Conservation (phyloP, 2,329 filamentous ascomycete species). For the Alternaria alternata region DNA sequence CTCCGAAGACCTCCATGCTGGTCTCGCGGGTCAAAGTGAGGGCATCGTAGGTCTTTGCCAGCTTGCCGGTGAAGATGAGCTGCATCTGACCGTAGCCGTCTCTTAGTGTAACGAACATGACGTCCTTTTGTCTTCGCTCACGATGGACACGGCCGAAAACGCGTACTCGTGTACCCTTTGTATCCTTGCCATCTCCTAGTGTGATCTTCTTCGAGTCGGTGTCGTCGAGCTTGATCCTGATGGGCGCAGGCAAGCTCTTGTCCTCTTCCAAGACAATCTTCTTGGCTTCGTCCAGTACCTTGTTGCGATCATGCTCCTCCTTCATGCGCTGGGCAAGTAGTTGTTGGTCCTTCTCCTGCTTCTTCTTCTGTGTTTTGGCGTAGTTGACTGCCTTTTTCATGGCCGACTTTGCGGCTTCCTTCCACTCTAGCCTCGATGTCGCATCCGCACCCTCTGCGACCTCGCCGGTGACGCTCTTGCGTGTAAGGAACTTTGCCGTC, state of each 20-base stretch:
- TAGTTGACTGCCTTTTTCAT: slow-evolving; percentile 83
- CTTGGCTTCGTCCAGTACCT: slow-evolving; percentile 82
- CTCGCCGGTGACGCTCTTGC: slow-evolving; percentile 60
- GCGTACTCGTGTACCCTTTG: slow-evolving; percentile 76
- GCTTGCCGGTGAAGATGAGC: slow-evolving; percentile 79
- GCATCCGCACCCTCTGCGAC: slow-evolving; percentile 62
- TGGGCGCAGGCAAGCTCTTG: slow-evolving; percentile 73
- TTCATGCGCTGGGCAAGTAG: slow-evolving; percentile 75
- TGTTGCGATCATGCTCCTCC: slow-evolving; percentile 73
- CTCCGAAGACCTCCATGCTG: slow-evolving; percentile 83
- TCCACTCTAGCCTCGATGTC: slow-evolving; percentile 73
- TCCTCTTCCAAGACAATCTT: slow-evolving; percentile 77
- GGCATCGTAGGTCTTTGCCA: slow-evolving; percentile 92
- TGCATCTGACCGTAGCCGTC: slow-evolving; percentile 88
- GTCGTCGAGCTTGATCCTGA: slow-evolving; percentile 78
- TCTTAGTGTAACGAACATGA: slow-evolving; percentile 84
- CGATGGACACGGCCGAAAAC: slow-evolving; percentile 86
- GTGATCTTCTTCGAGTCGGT: slow-evolving; percentile 66
- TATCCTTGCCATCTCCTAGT: slow-evolving; percentile 60
- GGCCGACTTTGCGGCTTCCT: slow-evolving; percentile 82
- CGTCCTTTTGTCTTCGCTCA: slow-evolving; percentile 80
- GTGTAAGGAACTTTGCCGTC: slow-evolving; percentile 70
- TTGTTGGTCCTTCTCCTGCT: slow-evolving; percentile 79
- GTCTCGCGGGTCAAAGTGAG: slow-evolving; percentile 86
- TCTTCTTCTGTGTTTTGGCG: slow-evolving; percentile 81